A percentile compares a stretch with the other conserved stretches of the same genome.
These are phyloP conservation scores for Arachnomyces sp. DNA, from an alignment of 2,329 filamentous ascomycete species.

Conservation along the genomic window DNA sequence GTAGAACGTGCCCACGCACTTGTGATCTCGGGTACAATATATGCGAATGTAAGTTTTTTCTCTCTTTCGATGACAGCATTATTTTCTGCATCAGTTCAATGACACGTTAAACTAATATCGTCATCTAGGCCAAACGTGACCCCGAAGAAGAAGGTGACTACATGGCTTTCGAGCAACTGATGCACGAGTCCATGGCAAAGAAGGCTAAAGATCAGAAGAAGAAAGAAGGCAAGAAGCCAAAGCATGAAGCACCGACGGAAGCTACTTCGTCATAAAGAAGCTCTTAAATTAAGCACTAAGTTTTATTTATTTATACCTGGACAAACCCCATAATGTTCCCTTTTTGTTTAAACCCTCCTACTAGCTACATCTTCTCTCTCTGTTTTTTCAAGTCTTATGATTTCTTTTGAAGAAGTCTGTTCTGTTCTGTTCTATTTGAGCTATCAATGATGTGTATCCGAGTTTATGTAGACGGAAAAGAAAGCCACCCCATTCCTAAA, in stretches of 20 bases:
- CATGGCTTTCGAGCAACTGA: constrained; percentile 96
- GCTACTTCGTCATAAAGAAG: constrained; percentile 17
- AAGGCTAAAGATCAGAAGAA: constrained; percentile 76
- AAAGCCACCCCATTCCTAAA: too few species aligned
- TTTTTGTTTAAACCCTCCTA: too few species aligned
- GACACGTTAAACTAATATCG: constrained; percentile 9
- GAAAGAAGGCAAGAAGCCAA: constrained; percentile 52
- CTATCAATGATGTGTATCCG: too few species aligned
- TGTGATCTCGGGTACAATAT: constrained; percentile 81
- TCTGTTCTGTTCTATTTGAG: too few species aligned
- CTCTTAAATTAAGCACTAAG: background rate
- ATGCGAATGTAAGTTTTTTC: constrained; percentile 61
- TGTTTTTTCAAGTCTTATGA: too few species aligned
- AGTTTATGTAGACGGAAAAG: too few species aligned
- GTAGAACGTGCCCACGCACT: constrained; percentile 86
- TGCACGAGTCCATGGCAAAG: constrained; percentile 92
- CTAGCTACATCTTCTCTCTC: too few species aligned
- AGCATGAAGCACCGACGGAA: constrained; percentile 23
- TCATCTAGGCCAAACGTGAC: constrained; percentile 66
- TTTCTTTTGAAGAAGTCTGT: too few species aligned
- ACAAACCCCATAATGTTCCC: too few species aligned
- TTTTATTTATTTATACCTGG: too few species aligned
- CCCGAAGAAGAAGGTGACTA: constrained; percentile 97
- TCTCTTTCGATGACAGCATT: background rate
- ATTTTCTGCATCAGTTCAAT: background rate